Evolutionary conservation across 2,329 filamentous ascomycete species (phyloP).

Genomic region (Fusarium bactridioides): DNA sequence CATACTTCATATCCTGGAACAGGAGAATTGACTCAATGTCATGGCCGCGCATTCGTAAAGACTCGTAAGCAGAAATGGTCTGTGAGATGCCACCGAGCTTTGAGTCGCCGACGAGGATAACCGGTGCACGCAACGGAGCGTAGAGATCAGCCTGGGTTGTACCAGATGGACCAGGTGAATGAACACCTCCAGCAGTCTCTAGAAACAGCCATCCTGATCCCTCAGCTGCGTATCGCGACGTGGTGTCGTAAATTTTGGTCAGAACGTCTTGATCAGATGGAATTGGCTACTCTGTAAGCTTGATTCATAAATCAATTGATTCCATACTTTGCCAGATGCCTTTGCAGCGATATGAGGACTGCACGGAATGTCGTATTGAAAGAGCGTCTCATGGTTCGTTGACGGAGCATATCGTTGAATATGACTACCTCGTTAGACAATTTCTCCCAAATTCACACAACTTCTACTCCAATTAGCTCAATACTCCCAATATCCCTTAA

Average conservation of each 20-base stretch:
- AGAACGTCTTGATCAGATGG: conserved; percentile 62
- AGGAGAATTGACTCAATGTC: conserved; percentile 75
- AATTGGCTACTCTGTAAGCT: conserved; percentile 50
- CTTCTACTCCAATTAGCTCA: conserved; percentile 22
- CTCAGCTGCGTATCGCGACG: conserved; percentile 49
- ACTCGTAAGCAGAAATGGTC: conserved; percentile 83
- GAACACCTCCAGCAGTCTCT: conserved; percentile 84
- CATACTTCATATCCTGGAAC: conserved; percentile 71
- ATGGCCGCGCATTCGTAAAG: conserved; percentile 78
- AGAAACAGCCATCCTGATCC: conserved; percentile 71
- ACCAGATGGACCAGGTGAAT: conserved; percentile 80
- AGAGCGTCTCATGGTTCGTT: conserved; percentile 63
- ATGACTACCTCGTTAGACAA: conserved; percentile 58
- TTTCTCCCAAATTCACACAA: accelerated
- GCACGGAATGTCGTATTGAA: conserved; percentile 76
- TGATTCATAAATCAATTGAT: accelerated
- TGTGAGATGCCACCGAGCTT: conserved; percentile 81
- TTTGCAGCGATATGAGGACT: conserved; percentile 80
- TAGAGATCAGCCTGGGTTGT: conserved; percentile 82
- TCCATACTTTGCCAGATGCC: conserved; percentile 51
- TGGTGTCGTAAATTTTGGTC: conserved; percentile 51
- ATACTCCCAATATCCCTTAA: accelerated
- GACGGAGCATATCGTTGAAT: conserved; percentile 65
- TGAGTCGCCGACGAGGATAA: conserved; percentile 77
- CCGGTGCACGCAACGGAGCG: conserved; percentile 74